phyloP scores from a whole-genome alignment of 192 early-diverging fungal species.

The Rhizophagus clarus region DNA sequence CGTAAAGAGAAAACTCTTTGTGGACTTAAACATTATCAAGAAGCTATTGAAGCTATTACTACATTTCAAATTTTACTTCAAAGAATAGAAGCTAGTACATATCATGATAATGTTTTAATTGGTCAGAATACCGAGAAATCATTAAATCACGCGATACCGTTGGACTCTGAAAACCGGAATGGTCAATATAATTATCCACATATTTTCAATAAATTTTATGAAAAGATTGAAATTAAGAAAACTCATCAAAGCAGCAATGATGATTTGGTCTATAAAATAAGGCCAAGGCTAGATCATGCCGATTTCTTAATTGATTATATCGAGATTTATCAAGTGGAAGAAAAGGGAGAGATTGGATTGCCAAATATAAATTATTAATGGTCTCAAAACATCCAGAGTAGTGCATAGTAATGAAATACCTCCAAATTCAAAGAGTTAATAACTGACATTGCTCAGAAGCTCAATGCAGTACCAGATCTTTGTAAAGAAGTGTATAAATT shows the following conservation, averaged over 20 bases:
- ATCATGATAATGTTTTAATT: neutral
- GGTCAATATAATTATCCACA: neutral
- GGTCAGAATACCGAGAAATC: neutral
- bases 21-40: slow-evolving; percentile 11
- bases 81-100: neutral
- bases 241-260: neutral
- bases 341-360: no score
- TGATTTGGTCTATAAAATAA: neutral
- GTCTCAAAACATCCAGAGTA: no score
- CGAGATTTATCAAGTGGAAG: neutral
- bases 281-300: slow-evolving; percentile 11
- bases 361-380: no score
- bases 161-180: neutral
- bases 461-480: no score
- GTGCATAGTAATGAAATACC: no score
- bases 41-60: neutral
- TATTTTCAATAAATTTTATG: neutral
- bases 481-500: no score
- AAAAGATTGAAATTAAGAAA: neutral
- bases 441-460: no score
- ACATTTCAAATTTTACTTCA: neutral
- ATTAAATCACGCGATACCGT: neutral
- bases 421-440: no score
- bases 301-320: slow-evolving; percentile 9
- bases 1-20: neutral